These are phyloP conservation scores for Pyricularia grisea DNA, from an alignment of 2,329 filamentous ascomycete genomes.

Conservation along the genomic window DNA sequence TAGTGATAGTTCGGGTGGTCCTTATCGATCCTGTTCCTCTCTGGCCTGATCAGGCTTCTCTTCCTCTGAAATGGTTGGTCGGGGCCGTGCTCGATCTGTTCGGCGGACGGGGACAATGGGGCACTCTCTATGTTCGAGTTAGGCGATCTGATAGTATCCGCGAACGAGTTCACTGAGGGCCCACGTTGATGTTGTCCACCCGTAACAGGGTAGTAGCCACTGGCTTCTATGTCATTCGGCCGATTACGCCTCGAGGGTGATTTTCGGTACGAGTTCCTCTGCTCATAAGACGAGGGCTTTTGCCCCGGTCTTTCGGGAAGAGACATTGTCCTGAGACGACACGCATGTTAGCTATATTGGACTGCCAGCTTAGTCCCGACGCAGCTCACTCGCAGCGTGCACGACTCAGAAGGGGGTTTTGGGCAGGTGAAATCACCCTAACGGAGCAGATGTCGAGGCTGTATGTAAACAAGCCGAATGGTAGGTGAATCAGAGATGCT, in stretches of 20 bases:
- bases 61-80: constrained; percentile 52
- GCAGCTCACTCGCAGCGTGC: background rate
- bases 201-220: constrained; percentile 36
- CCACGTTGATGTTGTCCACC: constrained; percentile 40
- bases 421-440: background rate
- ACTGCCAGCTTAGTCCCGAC: background rate
- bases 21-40: constrained; percentile 74
- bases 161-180: constrained; percentile 47
- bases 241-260: constrained; percentile 57
- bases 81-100: constrained; percentile 12
- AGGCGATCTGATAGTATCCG: constrained; percentile 46
- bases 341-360: background rate
- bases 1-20: constrained; percentile 96
- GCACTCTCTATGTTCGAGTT: constrained; percentile 46
- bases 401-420: background rate
- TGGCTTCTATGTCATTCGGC: constrained; percentile 62
- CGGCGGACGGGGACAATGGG: constrained; percentile 41
- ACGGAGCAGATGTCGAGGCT: background rate
- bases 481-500: background rate
- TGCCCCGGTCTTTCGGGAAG: constrained; percentile 54
- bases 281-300: constrained; percentile 51
- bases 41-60: constrained; percentile 79
- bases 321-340: constrained; percentile 41
- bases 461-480: background rate
- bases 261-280: constrained; percentile 55